Base-by-base conservation (phyloP, 2,329 filamentous ascomycete genomes). In the Alternaria metachromatica region DNA sequence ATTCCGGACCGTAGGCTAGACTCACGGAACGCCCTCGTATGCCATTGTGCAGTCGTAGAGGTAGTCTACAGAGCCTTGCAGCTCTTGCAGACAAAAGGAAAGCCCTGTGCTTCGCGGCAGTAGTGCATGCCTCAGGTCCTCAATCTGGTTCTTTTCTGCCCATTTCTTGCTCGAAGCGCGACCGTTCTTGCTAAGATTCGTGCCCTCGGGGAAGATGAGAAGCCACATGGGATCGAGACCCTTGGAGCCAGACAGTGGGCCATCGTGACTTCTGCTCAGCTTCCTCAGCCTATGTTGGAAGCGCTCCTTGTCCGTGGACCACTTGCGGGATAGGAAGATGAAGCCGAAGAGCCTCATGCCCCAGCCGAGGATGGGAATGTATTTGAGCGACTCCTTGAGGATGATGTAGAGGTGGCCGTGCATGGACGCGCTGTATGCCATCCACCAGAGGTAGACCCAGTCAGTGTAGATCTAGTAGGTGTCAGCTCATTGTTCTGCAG, bases 401-500 rank as follows among this genome's bases (percentile, higher is more conserved):
- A 97, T 95, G 77, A 97, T 97, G 83, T 93, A 96, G 71, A 97
- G 85, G 76, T 94, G 91, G 10, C 93, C 93, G 74, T 96, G 92
- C 88, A 93, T 93, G 41, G 85, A 84, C 46, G 90, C 89, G 33
- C 91, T 91, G 75, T 96, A 96, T 51, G 89, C 91, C 21, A 91
- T 88, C 93, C 93, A 96, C 93, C 93, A 97, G n/a, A 97, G 87
- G 78, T 96, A 97, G 20, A 96, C 80, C 93, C 93, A 96, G 81
- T 96, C 93, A 10, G 92, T 94, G 79, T 95, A 95, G 66, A 95
- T 90, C 88, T 83, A 61, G 4, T 4, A 15, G n/a, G 11, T 7
- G 57, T 76, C 37, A 76, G 72, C 46, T 33, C 28, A 15, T 20
- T 12, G n/a, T 46, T 20, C 25, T 37, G 2, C 15, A 3, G 6